Base-by-base conservation (phyloP, 163 green algal genomes). In the Chloroidium sp. region DNA sequence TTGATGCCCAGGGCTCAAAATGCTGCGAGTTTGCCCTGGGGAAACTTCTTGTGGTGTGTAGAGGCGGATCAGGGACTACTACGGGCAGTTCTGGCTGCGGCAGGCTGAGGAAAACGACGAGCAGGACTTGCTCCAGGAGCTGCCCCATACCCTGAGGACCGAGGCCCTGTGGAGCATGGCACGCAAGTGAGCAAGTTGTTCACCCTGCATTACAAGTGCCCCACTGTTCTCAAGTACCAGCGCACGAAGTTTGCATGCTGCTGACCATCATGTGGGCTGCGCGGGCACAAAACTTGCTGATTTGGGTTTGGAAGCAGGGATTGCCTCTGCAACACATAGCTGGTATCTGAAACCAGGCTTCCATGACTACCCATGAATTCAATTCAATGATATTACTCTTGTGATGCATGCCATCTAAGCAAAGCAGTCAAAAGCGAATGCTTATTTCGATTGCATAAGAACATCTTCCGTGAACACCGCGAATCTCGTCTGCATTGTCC, bases 21-120 rank as follows among this genome's bases (percentile, higher is more conserved):
- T 36, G 36, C 36, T 36, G 36, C 36, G 36, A 36, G 36, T 36
- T 36, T 36, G 36, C 36, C 36, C 36, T 36, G 36, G 36, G 36
- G 36, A 36, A 36, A 36, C 36, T 36, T 36, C 36, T 36, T 36
- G 36, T 36, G 36, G 36, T 36, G 36, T 36, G 36, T 36, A 36
- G 36, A 36, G 36, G 36, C 36, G 36, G 36, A 36, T 36, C 36
- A 36, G 36, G 36, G 36, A 36, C 36, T 36, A 36, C 36, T 36
- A 36, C 36, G 36, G 36, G 36, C 80, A 87, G 4, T 36, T 83
- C 12, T 87, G 84, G 84, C 72, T 78, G 0, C 80, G 68, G 67
- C 84, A 87, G 3, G 77, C 69, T 2, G 84, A 78, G 79, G 67
- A 75, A 68, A 13, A 12, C 59, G 64, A 85, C 76, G 83, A 87